phyloP scores from a whole-genome alignment of 176 grass and related monocot genomes.

The Paspalum vaginatum region DNA sequence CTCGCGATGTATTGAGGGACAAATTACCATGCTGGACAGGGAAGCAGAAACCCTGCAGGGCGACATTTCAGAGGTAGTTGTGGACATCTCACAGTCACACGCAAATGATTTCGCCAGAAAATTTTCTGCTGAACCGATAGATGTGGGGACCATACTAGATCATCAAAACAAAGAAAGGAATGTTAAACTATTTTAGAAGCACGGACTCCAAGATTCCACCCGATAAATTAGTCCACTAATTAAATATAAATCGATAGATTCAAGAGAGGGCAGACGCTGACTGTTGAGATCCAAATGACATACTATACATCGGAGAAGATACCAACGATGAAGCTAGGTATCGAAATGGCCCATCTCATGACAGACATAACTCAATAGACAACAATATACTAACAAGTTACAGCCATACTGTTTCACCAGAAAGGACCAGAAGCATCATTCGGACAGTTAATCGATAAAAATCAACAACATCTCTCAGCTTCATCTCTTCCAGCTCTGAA shows the following conservation, averaged over 20 bases:
- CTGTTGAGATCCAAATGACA: conserved; percentile 54
- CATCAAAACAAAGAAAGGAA: neutral
- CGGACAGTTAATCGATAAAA: conserved; percentile 1
- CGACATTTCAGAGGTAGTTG: neutral
- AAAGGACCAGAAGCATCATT: conserved; percentile 23
- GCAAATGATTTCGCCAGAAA: too few species aligned
- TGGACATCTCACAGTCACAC: neutral
- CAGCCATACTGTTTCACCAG: conserved; percentile 21
- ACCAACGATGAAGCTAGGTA: conserved; percentile 31
- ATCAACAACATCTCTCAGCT: conserved; percentile 14
- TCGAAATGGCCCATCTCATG: conserved; percentile 29
- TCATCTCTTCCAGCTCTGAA: conserved; percentile 42
- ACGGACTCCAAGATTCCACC: conserved; percentile 15
- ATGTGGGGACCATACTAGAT: neutral
- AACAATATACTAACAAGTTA: conserved; percentile 39
- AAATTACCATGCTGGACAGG: neutral
- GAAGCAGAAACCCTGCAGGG: neutral
- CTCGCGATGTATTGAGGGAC: neutral
- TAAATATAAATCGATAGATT: conserved; percentile 48
- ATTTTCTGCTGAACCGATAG: neutral
- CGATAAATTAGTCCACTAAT: conserved; percentile 29
- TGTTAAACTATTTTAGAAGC: neutral
- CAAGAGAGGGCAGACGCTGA: conserved; percentile 42
- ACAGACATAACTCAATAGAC: conserved; percentile 16
- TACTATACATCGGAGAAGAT: conserved; percentile 47